Conservation (phyloP, 228 moss, liverwort and hornwort species). For the Sphagnum fallax region DNA sequence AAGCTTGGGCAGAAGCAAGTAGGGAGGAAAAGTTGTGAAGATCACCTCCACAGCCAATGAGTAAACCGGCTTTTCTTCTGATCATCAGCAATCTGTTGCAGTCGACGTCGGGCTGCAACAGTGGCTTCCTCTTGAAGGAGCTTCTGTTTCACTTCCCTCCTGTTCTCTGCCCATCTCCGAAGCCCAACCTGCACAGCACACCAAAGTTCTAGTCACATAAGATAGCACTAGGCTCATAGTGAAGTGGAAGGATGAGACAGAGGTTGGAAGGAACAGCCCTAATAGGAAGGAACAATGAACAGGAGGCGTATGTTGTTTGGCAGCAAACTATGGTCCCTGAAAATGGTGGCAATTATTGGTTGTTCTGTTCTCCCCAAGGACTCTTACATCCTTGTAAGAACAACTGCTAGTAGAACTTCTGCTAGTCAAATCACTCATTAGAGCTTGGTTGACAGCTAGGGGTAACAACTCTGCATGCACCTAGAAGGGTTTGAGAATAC, state of each 20-base stretch:
- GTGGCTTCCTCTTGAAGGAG: slow-evolving; percentile 46
- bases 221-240: background rate
- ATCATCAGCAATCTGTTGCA: slow-evolving; percentile 25
- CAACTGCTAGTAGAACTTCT: too few species aligned
- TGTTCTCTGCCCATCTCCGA: slow-evolving; percentile 23
- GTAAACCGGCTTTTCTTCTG: slow-evolving; percentile 25
- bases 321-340: too few species aligned
- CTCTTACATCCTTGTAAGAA: background rate
- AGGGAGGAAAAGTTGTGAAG: background rate
- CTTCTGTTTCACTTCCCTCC: slow-evolving; percentile 30
- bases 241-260: too few species aligned
- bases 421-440: too few species aligned
- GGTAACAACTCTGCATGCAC: too few species aligned
- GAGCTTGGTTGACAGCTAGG: too few species aligned
- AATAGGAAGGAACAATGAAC: background rate
- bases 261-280: background rate
- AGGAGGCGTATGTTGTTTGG: background rate
- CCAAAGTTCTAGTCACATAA: background rate
- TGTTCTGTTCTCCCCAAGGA: background rate
- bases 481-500: too few species aligned
- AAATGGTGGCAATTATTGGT: too few species aligned
- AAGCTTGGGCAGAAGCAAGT: too few species aligned
- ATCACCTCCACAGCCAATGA: slow-evolving; percentile 42
- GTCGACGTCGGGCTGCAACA: slow-evolving; percentile 30
- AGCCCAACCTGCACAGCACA: slow-evolving; percentile 25